phyloP scores from a whole-genome alignment of 2,329 filamentous ascomycete genomes.

The Talaromyces pinophilus region DNA sequence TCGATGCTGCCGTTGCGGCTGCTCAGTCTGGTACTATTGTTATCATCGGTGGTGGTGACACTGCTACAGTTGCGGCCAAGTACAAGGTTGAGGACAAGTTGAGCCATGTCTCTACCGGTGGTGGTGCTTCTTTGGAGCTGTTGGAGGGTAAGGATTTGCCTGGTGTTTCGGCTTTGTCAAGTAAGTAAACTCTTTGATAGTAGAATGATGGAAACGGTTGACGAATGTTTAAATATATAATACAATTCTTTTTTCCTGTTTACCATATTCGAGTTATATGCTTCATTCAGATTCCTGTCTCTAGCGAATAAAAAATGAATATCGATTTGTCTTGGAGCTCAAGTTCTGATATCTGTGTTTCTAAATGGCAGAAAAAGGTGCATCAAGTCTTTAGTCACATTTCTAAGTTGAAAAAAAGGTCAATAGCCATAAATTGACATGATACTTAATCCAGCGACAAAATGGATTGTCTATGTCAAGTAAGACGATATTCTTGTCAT shows the following conservation, averaged over 20 bases:
- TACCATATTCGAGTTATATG: not conserved
- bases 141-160: slow-evolving; percentile 98
- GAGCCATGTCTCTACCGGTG: slow-evolving; percentile 96
- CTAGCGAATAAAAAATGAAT: slow-evolving; percentile 19
- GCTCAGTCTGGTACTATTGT: slow-evolving; percentile 86
- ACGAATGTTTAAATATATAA: slow-evolving; percentile 19
- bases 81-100: slow-evolving; percentile 95
- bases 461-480: not conserved
- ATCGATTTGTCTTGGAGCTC: slow-evolving; percentile 27
- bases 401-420: not conserved
- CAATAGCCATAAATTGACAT: not conserved
- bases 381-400: slow-evolving; percentile 16
- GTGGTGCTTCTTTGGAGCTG: slow-evolving; percentile 91
- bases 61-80: slow-evolving; percentile 95
- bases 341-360: slow-evolving; percentile 24
- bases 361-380: slow-evolving; percentile 16
- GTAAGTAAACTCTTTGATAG: slow-evolving; percentile 53
- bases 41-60: slow-evolving; percentile 98
- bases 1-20: slow-evolving; percentile 83
- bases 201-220: slow-evolving; percentile 7
- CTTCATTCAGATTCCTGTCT: not conserved
- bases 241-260: slow-evolving; percentile 18
- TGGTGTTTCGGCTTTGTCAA: slow-evolving; percentile 87
- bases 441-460: not conserved
- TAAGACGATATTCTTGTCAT: slow-evolving; percentile 3